Conservation (phyloP, 1,284 basidiomycete genomes). For the Ustilago esculenta region DNA sequence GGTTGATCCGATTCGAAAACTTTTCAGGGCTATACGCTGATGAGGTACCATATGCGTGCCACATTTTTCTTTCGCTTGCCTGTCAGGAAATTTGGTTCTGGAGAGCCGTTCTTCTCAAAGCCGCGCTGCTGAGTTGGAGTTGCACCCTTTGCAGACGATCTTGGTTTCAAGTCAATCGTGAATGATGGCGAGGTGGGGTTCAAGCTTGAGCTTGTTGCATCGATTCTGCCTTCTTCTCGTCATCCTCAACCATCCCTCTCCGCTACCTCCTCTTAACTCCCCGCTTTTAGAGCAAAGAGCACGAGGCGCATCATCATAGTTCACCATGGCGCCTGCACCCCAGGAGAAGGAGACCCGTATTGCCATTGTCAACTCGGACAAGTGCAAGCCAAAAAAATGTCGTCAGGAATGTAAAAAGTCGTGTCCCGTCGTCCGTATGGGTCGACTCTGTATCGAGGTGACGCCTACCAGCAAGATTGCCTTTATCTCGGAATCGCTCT, state of each 20-base stretch:
- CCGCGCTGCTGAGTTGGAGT: constrained; percentile 6
- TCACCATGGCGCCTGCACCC: constrained; percentile 49
- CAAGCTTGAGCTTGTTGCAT: neutral
- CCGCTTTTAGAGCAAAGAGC: constrained; percentile 8
- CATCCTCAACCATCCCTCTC: constrained; percentile 2
- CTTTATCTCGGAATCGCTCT: constrained; percentile 65
- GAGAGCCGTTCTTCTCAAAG: neutral
- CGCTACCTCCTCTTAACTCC: neutral
- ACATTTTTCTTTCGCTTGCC: constrained; percentile 5
- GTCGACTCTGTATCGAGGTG: constrained; percentile 63
- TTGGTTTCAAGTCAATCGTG: too few relatives aligned
- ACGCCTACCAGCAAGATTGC: constrained; percentile 63
- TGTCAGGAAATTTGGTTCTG: neutral
- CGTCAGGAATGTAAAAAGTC: constrained; percentile 67
- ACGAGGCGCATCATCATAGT: constrained; percentile 13
- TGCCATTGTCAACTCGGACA: constrained; percentile 66
- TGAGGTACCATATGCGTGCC: neutral
- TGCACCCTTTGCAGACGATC: neutral
- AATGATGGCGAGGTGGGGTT: constrained; percentile 8
- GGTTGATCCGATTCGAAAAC: constrained; percentile 18
- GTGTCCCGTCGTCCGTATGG: constrained; percentile 66
- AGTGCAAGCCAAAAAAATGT: constrained; percentile 67
- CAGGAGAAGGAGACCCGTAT: constrained; percentile 64
- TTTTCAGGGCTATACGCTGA: neutral
- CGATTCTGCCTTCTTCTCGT: constrained; percentile 11